These are phyloP conservation scores for Dillenia turbinata DNA, from an alignment of 164 flowering plant genomes.

Conservation along the genomic window DNA sequence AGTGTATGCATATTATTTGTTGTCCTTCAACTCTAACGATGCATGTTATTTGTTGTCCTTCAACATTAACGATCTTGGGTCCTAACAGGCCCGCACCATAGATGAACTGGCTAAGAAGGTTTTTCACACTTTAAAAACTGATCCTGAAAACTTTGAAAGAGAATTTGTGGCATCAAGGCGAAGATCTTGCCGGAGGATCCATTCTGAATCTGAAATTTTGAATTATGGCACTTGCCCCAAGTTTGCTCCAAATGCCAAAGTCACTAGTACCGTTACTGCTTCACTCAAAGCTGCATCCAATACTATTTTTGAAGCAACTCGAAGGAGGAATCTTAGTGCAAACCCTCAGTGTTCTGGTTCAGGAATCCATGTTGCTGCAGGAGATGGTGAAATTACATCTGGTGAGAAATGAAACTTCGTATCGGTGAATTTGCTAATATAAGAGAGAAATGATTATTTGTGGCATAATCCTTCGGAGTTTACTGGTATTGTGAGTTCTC, in stretches of 20 bases:
- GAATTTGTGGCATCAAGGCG: conserved; percentile 33
- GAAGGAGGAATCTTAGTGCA: conserved; percentile 9
- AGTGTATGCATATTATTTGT: too few relatives aligned
- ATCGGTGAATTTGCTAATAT: too few relatives aligned
- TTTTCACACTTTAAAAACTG: conserved; percentile 43
- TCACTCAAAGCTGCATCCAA: conserved; percentile 14
- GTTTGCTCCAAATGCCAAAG: conserved; percentile 12
- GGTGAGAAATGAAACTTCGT: conserved; percentile 22
- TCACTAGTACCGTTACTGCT: conserved; percentile 6
- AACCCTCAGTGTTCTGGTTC: conserved; percentile 7
- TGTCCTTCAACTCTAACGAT: neutral
- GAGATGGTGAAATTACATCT: conserved; percentile 13
- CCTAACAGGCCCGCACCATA: conserved; percentile 56
- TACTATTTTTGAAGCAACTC: conserved; percentile 12
- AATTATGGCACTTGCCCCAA: conserved; percentile 12
- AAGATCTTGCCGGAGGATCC: conserved; percentile 31
- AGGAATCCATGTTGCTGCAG: conserved; percentile 6
- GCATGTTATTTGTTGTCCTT: neutral
- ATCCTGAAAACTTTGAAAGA: conserved; percentile 50
- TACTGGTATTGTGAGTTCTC: too few relatives aligned
- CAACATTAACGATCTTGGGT: neutral
- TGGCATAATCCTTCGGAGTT: too few relatives aligned
- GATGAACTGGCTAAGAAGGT: conserved; percentile 55
- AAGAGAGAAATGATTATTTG: too few relatives aligned
- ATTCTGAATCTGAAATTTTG: conserved; percentile 19